These are phyloP conservation scores for Ettlia oleoabundans DNA, from an alignment of 139 green algal species.

Conservation along the genomic window DNA sequence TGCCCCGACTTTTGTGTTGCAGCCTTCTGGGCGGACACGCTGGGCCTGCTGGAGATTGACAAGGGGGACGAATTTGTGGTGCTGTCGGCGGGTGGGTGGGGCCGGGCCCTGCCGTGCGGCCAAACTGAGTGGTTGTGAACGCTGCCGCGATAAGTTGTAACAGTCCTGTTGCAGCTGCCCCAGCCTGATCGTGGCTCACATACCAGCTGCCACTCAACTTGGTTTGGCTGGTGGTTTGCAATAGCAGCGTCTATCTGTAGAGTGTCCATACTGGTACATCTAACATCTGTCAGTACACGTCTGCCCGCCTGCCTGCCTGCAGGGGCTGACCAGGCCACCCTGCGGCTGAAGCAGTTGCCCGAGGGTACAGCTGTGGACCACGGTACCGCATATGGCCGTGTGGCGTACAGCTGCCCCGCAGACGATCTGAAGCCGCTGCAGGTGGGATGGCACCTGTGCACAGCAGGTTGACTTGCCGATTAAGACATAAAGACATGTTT, in stretches of 20 bases:
- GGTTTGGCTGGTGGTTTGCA: no score
- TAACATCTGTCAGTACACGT: no score
- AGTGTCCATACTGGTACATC: no score
- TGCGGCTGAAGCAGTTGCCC: conserved; percentile 51
- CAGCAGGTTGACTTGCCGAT: no score
- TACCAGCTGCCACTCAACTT: no score
- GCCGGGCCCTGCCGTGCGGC: no score
- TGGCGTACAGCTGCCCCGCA: conserved; percentile 57
- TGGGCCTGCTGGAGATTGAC: conserved; percentile 40
- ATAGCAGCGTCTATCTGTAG: no score
- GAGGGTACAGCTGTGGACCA: conserved; percentile 28
- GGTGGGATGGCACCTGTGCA: conserved; percentile 7
- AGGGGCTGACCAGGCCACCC: conserved; percentile 34
- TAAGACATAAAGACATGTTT: no score
- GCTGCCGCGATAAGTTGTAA: not conserved
- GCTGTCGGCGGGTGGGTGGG: conserved; percentile 10
- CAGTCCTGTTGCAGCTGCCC: no score
- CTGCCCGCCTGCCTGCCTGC: no score
- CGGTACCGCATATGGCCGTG: conserved; percentile 51
- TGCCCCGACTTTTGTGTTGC: not conserved
- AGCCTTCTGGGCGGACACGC: conserved; percentile 52
- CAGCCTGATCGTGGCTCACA: no score
- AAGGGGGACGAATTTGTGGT: conserved; percentile 19
- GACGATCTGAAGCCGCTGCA: conserved; percentile 52
- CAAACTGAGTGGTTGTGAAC: not conserved